phyloP scores from a whole-genome alignment of 2,329 filamentous ascomycete species.

The Colletotrichum sojae region DNA sequence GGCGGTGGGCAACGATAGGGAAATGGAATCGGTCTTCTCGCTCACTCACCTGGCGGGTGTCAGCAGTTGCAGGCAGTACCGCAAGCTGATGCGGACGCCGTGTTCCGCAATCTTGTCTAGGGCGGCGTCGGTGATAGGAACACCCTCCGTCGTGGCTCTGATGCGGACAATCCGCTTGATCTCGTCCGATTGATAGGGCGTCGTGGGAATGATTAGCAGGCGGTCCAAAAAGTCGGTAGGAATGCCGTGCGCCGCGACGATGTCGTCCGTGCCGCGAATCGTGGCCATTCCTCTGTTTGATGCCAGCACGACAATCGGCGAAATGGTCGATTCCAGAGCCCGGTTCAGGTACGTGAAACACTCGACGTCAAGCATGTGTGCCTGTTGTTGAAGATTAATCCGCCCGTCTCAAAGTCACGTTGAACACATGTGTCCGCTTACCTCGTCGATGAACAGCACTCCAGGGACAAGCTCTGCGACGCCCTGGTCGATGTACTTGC shows the following conservation, averaged over 20 bases:
- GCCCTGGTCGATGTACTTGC: slow-evolving; percentile 98
- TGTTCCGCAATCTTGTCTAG: slow-evolving; percentile 89
- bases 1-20: slow-evolving; percentile 2
- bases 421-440: slow-evolving; percentile 56
- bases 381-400: slow-evolving; percentile 65
- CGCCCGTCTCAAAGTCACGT: slow-evolving; percentile 31
- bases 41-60: slow-evolving; percentile 80
- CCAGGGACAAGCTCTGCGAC: slow-evolving; percentile 98
- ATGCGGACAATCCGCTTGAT: slow-evolving; percentile 93
- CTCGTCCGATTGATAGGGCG: slow-evolving; percentile 88
- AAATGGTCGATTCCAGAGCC: slow-evolving; percentile 94
- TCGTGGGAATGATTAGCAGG: slow-evolving; percentile 95
- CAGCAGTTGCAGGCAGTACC: slow-evolving; percentile 93
- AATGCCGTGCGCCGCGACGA: slow-evolving; percentile 91
- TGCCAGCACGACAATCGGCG: slow-evolving; percentile 96
- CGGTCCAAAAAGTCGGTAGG: slow-evolving; percentile 94
- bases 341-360: slow-evolving; percentile 99
- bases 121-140: slow-evolving; percentile 84
- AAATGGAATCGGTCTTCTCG: background rate
- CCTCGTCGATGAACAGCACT: slow-evolving; percentile 98
- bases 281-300: slow-evolving; percentile 96
- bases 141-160: slow-evolving; percentile 84
- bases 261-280: slow-evolving; percentile 87
- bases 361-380: slow-evolving; percentile 99
- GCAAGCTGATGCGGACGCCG: slow-evolving; percentile 88